A percentile compares a stretch with the other conserved stretches of the same genome.
Evolutionary conservation across 1,284 basidiomycete genomes (phyloP).

Genomic region (Pseudozyma hubeiensis): DNA sequence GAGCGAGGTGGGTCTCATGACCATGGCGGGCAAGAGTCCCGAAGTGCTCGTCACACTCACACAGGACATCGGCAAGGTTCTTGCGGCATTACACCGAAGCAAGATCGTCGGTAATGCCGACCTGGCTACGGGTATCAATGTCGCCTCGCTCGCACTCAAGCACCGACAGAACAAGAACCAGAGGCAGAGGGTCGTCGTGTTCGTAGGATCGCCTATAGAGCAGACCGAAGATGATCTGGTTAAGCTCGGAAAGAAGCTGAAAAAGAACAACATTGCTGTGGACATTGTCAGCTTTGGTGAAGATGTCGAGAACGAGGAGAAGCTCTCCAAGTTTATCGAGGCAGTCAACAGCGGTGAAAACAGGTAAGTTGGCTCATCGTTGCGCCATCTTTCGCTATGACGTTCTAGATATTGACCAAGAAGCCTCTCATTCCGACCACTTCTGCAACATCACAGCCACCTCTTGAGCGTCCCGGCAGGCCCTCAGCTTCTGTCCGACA

Average conservation of each 20-base stretch:
- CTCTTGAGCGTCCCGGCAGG: conserved; percentile 84
- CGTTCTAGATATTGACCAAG: too few relatives aligned
- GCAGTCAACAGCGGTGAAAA: conserved; percentile 82
- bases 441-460: conserved; percentile 71
- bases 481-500: conserved; percentile 82
- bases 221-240: conserved; percentile 69
- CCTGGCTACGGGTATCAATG: conserved; percentile 87
- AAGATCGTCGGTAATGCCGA: conserved; percentile 83
- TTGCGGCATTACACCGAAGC: conserved; percentile 80
- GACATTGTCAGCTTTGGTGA: conserved; percentile 83
- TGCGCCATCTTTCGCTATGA: neutral
- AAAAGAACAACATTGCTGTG: conserved; percentile 98
- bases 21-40: conserved; percentile 82
- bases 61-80: conserved; percentile 91
- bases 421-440: neutral
- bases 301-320: conserved; percentile 73
- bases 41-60: conserved; percentile 95
- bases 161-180: conserved; percentile 99
- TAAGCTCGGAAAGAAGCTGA: conserved; percentile 92
- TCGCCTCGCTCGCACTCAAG: conserved; percentile 90
- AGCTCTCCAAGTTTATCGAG: conserved; percentile 81
- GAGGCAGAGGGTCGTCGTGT: conserved; percentile 91
- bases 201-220: conserved; percentile 82
- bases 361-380: conserved; percentile 73
- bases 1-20: conserved; percentile 96